These are phyloP conservation scores for Xeromyces bisporus DNA, from an alignment of 495 filamentous ascomycete genomes.

Conservation along the genomic window DNA sequence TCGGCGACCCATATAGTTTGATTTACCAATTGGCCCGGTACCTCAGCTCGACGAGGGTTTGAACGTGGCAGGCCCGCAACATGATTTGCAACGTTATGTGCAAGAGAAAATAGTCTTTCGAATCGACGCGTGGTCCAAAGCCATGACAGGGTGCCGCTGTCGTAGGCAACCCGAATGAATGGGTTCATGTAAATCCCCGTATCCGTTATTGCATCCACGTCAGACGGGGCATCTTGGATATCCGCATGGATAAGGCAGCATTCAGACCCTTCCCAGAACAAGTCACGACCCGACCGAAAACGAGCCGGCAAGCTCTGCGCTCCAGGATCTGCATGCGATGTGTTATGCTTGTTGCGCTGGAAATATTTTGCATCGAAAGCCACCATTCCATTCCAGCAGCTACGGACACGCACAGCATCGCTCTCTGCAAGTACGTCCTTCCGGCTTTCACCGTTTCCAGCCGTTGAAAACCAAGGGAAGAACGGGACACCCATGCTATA, in stretches of 20 bases:
- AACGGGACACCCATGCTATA: constrained; percentile 53
- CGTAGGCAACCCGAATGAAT: constrained; percentile 53
- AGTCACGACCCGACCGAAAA: constrained; percentile 47
- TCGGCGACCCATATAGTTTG: constrained; percentile 37
- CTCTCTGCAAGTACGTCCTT: constrained; percentile 41
- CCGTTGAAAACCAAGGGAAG: constrained; percentile 54
- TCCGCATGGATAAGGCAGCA: constrained; percentile 67
- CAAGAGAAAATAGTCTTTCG: constrained; percentile 39
- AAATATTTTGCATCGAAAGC: constrained; percentile 59
- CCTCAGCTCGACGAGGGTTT: constrained; percentile 40
- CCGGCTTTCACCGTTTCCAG: constrained; percentile 39
- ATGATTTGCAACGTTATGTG: constrained; percentile 37
- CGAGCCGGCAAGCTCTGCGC: constrained; percentile 27
- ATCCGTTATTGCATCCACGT: constrained; percentile 24
- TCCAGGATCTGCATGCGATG: neutral
- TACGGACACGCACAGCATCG: constrained; percentile 56
- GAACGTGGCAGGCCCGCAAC: constrained; percentile 36
- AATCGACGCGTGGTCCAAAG: constrained; percentile 37
- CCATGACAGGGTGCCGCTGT: constrained; percentile 34
- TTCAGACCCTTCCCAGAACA: constrained; percentile 63
- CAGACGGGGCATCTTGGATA: constrained; percentile 29
- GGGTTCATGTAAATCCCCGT: constrained; percentile 55
- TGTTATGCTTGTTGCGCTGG: constrained; percentile 8
- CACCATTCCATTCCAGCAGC: constrained; percentile 73
- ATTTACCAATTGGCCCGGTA: constrained; percentile 33